Percentiles rank a stretch among this genome's conserved stretches.
These are phyloP conservation scores for Lecanicillium sp. DNA, from an alignment of 2,329 filamentous ascomycete species.

Conservation along the genomic window DNA sequence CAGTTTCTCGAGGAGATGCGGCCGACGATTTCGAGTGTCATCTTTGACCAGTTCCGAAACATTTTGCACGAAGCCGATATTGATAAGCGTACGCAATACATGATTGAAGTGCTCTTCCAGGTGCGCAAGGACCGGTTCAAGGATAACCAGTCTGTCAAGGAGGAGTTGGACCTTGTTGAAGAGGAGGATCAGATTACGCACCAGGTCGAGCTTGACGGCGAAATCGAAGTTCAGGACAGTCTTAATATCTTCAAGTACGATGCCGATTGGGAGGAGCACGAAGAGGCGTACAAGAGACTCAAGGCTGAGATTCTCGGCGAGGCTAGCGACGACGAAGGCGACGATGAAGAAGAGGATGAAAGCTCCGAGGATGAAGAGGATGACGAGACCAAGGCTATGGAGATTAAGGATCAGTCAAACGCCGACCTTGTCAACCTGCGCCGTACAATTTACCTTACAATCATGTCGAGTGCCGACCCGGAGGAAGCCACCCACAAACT, in stretches of 20 bases:
- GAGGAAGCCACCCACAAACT: constrained; percentile 97
- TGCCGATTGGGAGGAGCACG: constrained; percentile 79
- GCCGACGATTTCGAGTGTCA: constrained; percentile 72
- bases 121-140: constrained; percentile 95
- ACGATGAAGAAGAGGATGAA: constrained; percentile 57
- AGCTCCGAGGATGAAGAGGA: constrained; percentile 64
- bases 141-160: constrained; percentile 81
- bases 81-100: constrained; percentile 97
- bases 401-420: constrained; percentile 97
- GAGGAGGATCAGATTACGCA: constrained; percentile 98
- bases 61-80: constrained; percentile 96
- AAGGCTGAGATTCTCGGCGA: constrained; percentile 93
- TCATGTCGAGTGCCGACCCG: constrained; percentile 92
- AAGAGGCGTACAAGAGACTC: constrained; percentile 80
- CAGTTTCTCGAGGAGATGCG: constrained; percentile 96
- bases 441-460: constrained; percentile 91
- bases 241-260: constrained; percentile 97
- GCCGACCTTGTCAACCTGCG: constrained; percentile 90
- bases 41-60: constrained; percentile 92
- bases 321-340: constrained; percentile 75
- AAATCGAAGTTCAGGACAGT: constrained; percentile 75
- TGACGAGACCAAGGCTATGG: constrained; percentile 71
- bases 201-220: constrained; percentile 70
- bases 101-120: constrained; percentile 97
- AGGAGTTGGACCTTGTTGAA: constrained; percentile 91